These are phyloP conservation scores for Piper longum DNA, from an alignment of 164 flowering plant species.

Conservation along the genomic window DNA sequence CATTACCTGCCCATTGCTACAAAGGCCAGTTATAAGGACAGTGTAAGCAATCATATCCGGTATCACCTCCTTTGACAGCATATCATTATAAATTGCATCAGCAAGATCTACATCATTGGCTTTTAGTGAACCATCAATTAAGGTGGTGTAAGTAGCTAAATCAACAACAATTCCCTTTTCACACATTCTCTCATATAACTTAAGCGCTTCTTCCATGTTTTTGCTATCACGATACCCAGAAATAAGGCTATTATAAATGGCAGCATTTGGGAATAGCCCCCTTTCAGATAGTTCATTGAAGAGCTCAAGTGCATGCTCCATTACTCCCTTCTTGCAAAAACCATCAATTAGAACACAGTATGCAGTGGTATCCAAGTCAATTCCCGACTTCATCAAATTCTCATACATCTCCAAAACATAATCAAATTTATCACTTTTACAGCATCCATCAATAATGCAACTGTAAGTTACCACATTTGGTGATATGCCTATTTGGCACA, in stretches of 20 bases:
- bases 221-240: constrained; percentile 39
- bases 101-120: constrained; percentile 37
- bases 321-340: constrained; percentile 46
- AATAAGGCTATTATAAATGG: constrained; percentile 52
- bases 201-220: constrained; percentile 47
- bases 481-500: constrained; percentile 38
- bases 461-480: constrained; percentile 59
- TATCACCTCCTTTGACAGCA: constrained; percentile 40
- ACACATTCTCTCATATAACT: constrained; percentile 42
- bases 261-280: constrained; percentile 45
- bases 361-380: constrained; percentile 35
- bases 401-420: constrained; percentile 42
- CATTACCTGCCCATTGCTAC: constrained; percentile 41
- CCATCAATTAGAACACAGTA: constrained; percentile 63
- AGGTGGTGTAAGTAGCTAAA: constrained; percentile 47
- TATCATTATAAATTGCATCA: constrained; percentile 40
- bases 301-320: constrained; percentile 41
- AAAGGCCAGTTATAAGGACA: constrained; percentile 50
- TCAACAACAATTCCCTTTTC: constrained; percentile 40
- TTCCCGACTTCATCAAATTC: constrained; percentile 40
- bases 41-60: constrained; percentile 41
- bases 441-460: constrained; percentile 45
- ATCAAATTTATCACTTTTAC: constrained; percentile 34
- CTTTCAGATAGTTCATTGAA: constrained; percentile 41
- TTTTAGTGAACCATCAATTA: constrained; percentile 54